A percentile compares a stretch with the other conserved stretches of the same genome.
These are phyloP conservation scores for Capsicum chinense DNA, from an alignment of 257 asterid genomes.

Conservation along the genomic window DNA sequence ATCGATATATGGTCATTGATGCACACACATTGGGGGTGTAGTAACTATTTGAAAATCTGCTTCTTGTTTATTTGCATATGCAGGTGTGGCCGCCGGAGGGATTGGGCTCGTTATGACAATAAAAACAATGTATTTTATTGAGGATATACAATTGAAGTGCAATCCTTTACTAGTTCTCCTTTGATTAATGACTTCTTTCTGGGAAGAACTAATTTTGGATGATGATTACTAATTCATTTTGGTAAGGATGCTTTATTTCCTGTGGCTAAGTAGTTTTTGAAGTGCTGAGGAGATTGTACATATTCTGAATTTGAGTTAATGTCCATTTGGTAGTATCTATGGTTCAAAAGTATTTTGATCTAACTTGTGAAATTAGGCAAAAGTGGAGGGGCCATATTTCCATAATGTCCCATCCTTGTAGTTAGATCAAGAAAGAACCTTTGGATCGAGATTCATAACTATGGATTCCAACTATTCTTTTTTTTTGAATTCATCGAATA, in stretches of 20 bases:
- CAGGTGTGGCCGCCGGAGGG: conserved; percentile 97
- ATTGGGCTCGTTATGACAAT: conserved; percentile 64
- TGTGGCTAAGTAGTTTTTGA: not conserved
- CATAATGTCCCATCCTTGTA: too few relatives aligned
- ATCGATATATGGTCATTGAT: not conserved
- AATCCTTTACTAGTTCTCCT: not conserved
- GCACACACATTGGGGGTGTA: not conserved
- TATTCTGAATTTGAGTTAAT: not conserved
- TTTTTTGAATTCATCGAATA: too few relatives aligned
- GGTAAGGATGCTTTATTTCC: not conserved
- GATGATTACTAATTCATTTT: not conserved
- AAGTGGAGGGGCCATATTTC: not conserved
- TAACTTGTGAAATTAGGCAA: not conserved
- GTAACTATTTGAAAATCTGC: not conserved
- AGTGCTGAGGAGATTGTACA: conserved; percentile 22
- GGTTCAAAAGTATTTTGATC: not conserved
- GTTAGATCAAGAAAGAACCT: too few relatives aligned
- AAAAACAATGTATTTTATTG: conserved; percentile 25
- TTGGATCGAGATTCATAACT: too few relatives aligned
- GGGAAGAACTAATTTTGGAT: not conserved
- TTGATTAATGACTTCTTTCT: not conserved
- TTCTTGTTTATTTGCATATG: not conserved
- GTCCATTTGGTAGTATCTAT: not conserved
- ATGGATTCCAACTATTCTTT: too few relatives aligned
- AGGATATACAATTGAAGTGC: not conserved